These are phyloP conservation scores for Gymnopilus junonius DNA, from an alignment of 768 basidiomycete genomes.

Conservation along the genomic window DNA sequence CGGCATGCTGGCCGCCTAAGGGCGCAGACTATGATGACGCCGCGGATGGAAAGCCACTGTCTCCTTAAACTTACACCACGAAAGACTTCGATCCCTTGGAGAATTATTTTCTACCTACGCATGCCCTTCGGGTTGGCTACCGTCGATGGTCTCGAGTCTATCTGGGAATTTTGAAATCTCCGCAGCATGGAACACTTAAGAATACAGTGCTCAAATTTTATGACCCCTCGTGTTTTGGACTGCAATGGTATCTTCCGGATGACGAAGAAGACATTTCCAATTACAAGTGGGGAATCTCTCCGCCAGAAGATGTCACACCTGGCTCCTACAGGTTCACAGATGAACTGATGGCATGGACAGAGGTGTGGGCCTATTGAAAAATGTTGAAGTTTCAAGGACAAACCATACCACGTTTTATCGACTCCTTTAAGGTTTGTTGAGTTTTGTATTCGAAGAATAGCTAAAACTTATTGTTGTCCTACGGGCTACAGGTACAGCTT, in stretches of 20 bases:
- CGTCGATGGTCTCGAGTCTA: neutral
- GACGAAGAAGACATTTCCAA: neutral
- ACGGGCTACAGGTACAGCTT: neutral
- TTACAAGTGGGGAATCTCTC: neutral
- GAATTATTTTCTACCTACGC: neutral
- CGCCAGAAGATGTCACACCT: neutral
- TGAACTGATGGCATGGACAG: neutral
- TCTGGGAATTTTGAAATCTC: neutral
- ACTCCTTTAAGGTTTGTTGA: neutral
- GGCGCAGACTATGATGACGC: neutral
- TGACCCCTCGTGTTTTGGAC: neutral
- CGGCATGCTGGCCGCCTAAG: neutral
- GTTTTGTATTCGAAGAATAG: neutral
- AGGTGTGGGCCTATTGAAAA: neutral
- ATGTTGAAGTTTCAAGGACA: neutral
- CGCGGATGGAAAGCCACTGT: neutral
- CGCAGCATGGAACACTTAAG: neutral
- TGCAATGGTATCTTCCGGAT: neutral
- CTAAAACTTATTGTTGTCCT: neutral
- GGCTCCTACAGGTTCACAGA: neutral
- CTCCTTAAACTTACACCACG: neutral
- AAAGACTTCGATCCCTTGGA: neutral
- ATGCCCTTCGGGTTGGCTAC: neutral
- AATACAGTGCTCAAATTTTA: neutral
- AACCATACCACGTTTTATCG: neutral